These are phyloP conservation scores for Penicillium taxi DNA, from an alignment of 495 filamentous ascomycete species.

Conservation along the genomic window DNA sequence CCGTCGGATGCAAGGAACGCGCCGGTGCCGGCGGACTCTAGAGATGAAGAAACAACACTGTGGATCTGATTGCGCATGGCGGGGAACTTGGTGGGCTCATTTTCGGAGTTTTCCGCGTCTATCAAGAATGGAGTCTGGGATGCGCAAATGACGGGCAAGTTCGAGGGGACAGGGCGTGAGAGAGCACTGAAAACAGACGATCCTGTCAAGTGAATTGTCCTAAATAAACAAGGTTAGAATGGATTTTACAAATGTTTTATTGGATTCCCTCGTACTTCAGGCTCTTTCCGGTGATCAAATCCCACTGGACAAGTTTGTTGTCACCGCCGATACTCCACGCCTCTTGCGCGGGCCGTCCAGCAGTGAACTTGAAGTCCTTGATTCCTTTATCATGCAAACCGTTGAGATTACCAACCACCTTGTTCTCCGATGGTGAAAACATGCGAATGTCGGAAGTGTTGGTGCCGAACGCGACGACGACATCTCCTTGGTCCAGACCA, in stretches of 20 bases:
- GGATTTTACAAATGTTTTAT: slow-evolving; percentile 5
- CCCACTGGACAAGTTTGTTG: slow-evolving; percentile 55
- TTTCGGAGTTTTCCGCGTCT: slow-evolving; percentile 35
- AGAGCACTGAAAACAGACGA: slow-evolving; percentile 33
- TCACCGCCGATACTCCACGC: slow-evolving; percentile 55
- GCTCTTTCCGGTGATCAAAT: slow-evolving; percentile 40
- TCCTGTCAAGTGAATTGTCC: slow-evolving; percentile 41
- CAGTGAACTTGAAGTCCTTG: slow-evolving; percentile 50
- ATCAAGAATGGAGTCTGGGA: slow-evolving; percentile 49
- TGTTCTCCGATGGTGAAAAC: slow-evolving; percentile 47
- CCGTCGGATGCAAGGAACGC: slow-evolving; percentile 43
- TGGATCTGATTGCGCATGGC: slow-evolving; percentile 49
- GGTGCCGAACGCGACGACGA: slow-evolving; percentile 49
- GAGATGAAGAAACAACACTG: slow-evolving; percentile 38
- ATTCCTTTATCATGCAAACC: slow-evolving; percentile 48
- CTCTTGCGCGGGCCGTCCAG: slow-evolving; percentile 30
- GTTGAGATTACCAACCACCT: slow-evolving; percentile 40
- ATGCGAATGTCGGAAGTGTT: slow-evolving; percentile 47
- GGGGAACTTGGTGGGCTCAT: slow-evolving; percentile 36
- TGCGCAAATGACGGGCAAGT: slow-evolving; percentile 45
- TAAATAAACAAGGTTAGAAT: slow-evolving; percentile 10
- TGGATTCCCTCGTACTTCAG: slow-evolving; percentile 35
- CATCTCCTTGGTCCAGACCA: slow-evolving; percentile 32
- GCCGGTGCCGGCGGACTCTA: slow-evolving; percentile 24
- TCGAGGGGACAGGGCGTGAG: slow-evolving; percentile 35